Base-by-base conservation (phyloP, 2,329 filamentous ascomycete species). In the Penicillium sp. region DNA sequence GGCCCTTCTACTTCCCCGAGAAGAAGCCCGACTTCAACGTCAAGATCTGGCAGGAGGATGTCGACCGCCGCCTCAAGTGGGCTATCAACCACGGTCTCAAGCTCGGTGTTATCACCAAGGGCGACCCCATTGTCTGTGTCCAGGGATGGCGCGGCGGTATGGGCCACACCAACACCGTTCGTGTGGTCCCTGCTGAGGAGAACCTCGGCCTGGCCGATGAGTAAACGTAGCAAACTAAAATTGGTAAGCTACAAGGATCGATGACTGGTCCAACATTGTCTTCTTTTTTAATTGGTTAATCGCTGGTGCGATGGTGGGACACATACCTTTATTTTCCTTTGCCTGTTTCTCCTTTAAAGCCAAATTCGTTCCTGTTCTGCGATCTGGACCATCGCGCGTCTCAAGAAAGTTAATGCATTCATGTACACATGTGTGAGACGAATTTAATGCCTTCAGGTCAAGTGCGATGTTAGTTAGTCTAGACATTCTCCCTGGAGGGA, bases 1-100 rank as follows among this genome's bases (percentile, higher is more conserved):
- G 97, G 76, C 95, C 95, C 57, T 99, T 99, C 89, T 84, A 90
- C 71, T 98, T 97, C 84, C 86, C 89, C 53, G 90, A 96, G 82
- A 79, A 82, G 70, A 98, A 98, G 87, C 95, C 95, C 68, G 91
- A 99, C 82, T 99, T 98, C 80, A 85, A 84, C 75, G 86, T 89
- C 78, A 86, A 89, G 71, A 93, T 96, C 80, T 99, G 95, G 95
- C 95, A 99, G 82, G 92, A 98, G 83, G 93, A 99, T 79, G 95
- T 99, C 68, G 95, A 99, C 80, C 87, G 88, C 75, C 91, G 95
- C 74, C 91, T 99, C 78, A 96, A 93, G 85, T 99, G 93, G 93
- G 95, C 91, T 75, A 91, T 99, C 75, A 82, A 85, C 74, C 86
- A 92, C 74, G 95, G 91, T 68, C 86, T 96, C 71, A 86, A 89